Percentiles rank a stretch among this genome's conserved stretches.
Evolutionary conservation across 2,329 filamentous ascomycete species (phyloP).

Genomic region (Fusarium paranaense): DNA sequence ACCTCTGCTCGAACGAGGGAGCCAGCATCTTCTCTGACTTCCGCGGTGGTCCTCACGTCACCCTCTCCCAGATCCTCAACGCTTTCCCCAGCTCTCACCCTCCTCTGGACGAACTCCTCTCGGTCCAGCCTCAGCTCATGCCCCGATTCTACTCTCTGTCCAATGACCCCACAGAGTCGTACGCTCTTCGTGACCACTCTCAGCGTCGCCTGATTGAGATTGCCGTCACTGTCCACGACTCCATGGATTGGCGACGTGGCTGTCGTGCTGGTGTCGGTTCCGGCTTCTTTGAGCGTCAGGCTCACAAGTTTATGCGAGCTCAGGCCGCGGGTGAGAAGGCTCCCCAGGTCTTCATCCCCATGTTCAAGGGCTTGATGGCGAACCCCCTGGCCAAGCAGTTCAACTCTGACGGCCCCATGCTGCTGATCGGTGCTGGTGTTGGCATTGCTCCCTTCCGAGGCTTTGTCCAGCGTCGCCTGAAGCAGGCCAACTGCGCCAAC

Average conservation of each 20-base stretch:
- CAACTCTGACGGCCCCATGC: constrained; percentile 94
- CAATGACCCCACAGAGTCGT: constrained; percentile 88
- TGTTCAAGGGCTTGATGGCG: constrained; percentile 98
- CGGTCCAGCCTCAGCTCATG: constrained; percentile 88
- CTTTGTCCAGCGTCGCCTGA: constrained; percentile 93
- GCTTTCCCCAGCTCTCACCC: constrained; percentile 95
- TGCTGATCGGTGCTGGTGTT: constrained; percentile 95
- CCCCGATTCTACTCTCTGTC: constrained; percentile 98
- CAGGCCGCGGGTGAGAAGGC: constrained; percentile 68
- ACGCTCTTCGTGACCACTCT: constrained; percentile 74
- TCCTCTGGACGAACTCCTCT: constrained; percentile 84
- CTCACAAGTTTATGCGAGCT: constrained; percentile 76
- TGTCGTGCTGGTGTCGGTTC: constrained; percentile 87
- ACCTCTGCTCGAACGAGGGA: constrained; percentile 88
- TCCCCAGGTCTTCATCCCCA: constrained; percentile 81
- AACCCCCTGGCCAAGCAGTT: constrained; percentile 95
- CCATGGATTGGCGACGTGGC: constrained; percentile 79
- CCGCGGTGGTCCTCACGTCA: constrained; percentile 87
- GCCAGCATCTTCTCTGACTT: constrained; percentile 95
- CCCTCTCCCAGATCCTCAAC: constrained; percentile 84
- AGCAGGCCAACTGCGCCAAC: constrained; percentile 95
- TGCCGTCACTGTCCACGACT: constrained; percentile 95
- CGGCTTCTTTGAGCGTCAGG: constrained; percentile 91
- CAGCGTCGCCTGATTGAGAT: constrained; percentile 89
- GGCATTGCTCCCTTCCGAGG: constrained; percentile 97